Evolutionary conservation across 2,329 filamentous ascomycete species (phyloP).

Genomic region (Zymoseptoria ardabiliae): DNA sequence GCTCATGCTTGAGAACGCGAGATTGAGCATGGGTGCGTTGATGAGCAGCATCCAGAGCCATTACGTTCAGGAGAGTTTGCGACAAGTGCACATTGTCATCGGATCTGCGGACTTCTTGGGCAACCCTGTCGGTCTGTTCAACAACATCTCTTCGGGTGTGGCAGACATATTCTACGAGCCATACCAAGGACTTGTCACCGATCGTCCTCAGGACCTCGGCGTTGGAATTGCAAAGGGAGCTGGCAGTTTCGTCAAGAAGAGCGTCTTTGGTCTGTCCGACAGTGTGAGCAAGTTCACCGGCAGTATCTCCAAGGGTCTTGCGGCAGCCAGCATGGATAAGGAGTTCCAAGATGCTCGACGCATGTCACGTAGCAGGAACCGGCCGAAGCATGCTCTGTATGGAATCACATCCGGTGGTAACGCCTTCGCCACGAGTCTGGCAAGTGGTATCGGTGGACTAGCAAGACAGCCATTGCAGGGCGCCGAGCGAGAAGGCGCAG

Average conservation of each 20-base stretch:
- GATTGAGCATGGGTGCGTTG: conserved; percentile 77
- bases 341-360: conserved; percentile 95
- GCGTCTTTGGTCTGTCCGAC: conserved; percentile 93
- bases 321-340: conserved; percentile 92
- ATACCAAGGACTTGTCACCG: conserved; percentile 93
- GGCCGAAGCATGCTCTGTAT: conserved; percentile 94
- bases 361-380: conserved; percentile 85
- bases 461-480: conserved; percentile 91
- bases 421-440: conserved; percentile 84
- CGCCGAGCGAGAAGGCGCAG: conserved; percentile 86
- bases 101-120: conserved; percentile 96
- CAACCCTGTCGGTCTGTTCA: conserved; percentile 95
- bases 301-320: conserved; percentile 91
- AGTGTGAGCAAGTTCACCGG: conserved; percentile 97
- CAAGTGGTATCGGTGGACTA: conserved; percentile 86
- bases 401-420: conserved; percentile 94
- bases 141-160: conserved; percentile 93
- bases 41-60: conserved; percentile 83
- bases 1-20: conserved; percentile 87
- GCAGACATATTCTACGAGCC: conserved; percentile 99
- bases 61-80: conserved; percentile 92
- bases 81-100: conserved; percentile 94
- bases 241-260: conserved; percentile 96
- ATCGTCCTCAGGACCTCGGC: conserved; percentile 89
- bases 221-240: conserved; percentile 94